These are phyloP conservation scores for Fusarium avenaceum DNA, from an alignment of 2,329 filamentous ascomycete genomes.

Conservation along the genomic window DNA sequence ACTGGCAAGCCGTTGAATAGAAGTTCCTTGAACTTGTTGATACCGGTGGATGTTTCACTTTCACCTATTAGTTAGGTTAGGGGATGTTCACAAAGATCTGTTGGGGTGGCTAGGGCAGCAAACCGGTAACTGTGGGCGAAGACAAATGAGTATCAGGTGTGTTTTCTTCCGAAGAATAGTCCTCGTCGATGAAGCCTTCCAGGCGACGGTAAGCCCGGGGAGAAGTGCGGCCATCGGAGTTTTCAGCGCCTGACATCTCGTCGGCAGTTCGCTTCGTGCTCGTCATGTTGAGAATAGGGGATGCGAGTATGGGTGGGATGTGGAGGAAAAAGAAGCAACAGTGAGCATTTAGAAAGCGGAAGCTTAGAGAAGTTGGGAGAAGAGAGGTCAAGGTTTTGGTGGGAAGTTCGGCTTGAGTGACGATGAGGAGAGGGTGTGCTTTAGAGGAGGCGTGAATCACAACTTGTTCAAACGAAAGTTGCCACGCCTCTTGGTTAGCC, in stretches of 20 bases:
- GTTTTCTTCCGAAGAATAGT: neutral
- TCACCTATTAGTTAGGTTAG: conserved; percentile 9
- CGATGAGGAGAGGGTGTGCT: neutral
- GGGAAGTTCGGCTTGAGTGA: neutral
- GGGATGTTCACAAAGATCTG: neutral
- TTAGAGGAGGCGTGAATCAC: conserved; percentile 1
- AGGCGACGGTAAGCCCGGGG: neutral
- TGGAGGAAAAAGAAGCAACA: neutral
- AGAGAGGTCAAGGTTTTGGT: neutral
- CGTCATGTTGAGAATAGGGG: conserved; percentile 2
- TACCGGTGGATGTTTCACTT: neutral
- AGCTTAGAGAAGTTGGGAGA: too few relatives aligned
- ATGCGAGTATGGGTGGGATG: neutral
- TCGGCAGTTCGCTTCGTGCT: neutral
- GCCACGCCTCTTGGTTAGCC: neutral
- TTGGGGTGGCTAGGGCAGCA: neutral
- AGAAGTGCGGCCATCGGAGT: neutral
- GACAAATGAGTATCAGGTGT: neutral
- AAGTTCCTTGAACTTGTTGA: conserved; percentile 30
- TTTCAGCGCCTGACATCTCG: neutral
- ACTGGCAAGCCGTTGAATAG: conserved; percentile 37
- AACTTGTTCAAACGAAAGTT: neutral
- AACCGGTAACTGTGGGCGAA: neutral
- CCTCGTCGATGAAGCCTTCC: neutral
- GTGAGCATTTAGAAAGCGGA: neutral